Base-by-base conservation (phyloP, 768 basidiomycete species). In the Megacollybia marginata region DNA sequence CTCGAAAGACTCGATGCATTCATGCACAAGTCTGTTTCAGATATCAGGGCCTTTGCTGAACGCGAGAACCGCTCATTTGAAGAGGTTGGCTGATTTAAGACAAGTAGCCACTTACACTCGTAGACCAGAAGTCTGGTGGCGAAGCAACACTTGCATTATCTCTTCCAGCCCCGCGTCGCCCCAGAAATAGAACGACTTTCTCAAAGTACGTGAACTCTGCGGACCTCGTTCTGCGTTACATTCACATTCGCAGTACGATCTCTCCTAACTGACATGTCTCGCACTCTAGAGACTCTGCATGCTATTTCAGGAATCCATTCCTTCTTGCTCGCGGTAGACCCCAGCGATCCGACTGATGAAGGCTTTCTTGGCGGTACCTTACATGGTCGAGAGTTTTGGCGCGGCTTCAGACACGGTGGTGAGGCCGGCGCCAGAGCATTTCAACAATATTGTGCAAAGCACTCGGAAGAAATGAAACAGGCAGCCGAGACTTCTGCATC, bases 331-430 rank as follows among this genome's bases (percentile, higher is more conserved):
- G 78, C 78, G 1, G 74, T 85, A 23, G 74, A 83, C 54, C 78
- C 81, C 4, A 54, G 56, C 12, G 69, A 77, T 53, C 55, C 66
- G 11, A 51, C 62, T 1, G 76, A 80, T 56, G 62, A 64, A 28
- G 79, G 81, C 0, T 85, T 85, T 62, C 67, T 87, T 6, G 84
- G 84, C 8, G 84, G 84, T 4, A 78, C 82, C 1, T 42, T 76
- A 4, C 55, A 67, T 8, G 84, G 83, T 6, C 71, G 82, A 36
- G 82, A 84, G 51, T 87, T 82, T 54, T 87, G 83, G 82, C 68
- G 80, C 16, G 73, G 75, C 11, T 60, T 83, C 49, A 65, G 83
- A 48, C 70, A 74, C 12, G 82, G 84, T 4, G 83, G 83, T 9
- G 72, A 74, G 10, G 57, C 68, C 10, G 84, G 84, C 4, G 80